Evolutionary conservation across 2,329 filamentous ascomycete genomes (phyloP), one percentile per base, ranked within the genome.

Genomic region (Amesomyces nigricolor): DNA sequence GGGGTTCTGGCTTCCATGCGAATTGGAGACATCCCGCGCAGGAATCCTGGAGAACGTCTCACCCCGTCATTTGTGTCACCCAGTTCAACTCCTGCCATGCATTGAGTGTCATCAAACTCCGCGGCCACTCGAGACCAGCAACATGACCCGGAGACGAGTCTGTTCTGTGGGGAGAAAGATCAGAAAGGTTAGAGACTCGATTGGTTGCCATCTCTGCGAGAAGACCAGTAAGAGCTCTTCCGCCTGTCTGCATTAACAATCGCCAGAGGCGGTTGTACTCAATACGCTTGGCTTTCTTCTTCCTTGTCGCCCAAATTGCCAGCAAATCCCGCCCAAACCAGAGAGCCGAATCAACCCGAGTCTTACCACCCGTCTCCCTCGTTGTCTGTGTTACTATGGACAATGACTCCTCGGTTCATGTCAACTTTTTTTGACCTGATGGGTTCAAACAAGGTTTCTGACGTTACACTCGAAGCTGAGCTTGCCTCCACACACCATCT

Each of bases 301-400:
- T 5, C 11, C n/a, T 26, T 11, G 6, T 14, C 16, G 48, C 29
- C 22, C 22, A 26, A 26, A 6, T 26, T 43, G 48, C 29, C 26
- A 35, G 3, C 32, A 40, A 14, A 13, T 32, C n/a, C 50, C 37
- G 22, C 22, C 22, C 22, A 26, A 5, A 10, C 32, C 14, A 4
- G 30, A n/a, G 30, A 45, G 37, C 37, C 44, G 44, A 47, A 37
- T 8, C 44, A 47, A 53, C 22, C 44, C 51, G 16, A 9, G 9
- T 16, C 26, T 47, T 47, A 19, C 19, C 30, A 30, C 17, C 30
- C 5, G 38, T 39, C 22, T 47, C n/a, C 51, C 19, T 5, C 16
- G 11, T 47, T 45, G 11, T 49, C 40, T 46, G 52, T 49, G 52
- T 32, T 32, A 40, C 47, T 40, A 35, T 39, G 39, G 29, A 48